Conservation (phyloP, 2,329 filamentous ascomycete species). For the Nemania serpens region DNA sequence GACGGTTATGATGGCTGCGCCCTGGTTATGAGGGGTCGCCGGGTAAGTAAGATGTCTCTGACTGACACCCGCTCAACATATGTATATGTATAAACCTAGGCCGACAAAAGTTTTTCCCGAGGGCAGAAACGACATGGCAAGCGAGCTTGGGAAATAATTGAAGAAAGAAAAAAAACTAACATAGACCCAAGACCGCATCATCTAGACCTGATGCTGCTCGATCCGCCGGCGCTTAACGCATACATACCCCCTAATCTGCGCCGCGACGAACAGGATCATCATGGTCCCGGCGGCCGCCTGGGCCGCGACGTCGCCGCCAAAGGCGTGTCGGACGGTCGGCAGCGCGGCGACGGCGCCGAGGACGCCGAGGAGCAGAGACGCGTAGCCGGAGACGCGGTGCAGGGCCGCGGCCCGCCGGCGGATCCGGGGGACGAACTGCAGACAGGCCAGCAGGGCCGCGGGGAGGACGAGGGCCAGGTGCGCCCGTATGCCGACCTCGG, state of each 20-base stretch:
- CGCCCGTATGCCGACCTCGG: neutral
- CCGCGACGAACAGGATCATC: neutral
- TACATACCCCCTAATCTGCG: neutral
- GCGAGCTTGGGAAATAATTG: too few species aligned
- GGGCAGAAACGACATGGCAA: too few species aligned
- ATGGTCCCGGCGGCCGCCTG: neutral
- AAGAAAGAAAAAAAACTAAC: neutral
- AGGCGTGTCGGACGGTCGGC: slow-evolving; percentile 1
- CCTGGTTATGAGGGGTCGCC: too few species aligned
- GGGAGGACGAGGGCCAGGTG: neutral
- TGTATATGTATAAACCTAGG: neutral
- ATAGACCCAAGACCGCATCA: slow-evolving; percentile 12
- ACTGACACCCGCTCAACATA: too few species aligned
- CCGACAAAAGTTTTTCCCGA: neutral
- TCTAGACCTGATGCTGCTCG: neutral
- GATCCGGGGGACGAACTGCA: neutral
- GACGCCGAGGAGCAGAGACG: neutral
- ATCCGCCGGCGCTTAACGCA: neutral
- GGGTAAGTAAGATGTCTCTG: too few species aligned
- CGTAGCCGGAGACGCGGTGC: neutral
- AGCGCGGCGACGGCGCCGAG: neutral
- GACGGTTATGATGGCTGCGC: neutral
- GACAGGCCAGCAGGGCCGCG: neutral
- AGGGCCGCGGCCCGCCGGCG: neutral
- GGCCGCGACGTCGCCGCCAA: slow-evolving; percentile 5